Base-by-base conservation (phyloP, 2,329 filamentous ascomycete species). In the Mollisia scopiformis region DNA sequence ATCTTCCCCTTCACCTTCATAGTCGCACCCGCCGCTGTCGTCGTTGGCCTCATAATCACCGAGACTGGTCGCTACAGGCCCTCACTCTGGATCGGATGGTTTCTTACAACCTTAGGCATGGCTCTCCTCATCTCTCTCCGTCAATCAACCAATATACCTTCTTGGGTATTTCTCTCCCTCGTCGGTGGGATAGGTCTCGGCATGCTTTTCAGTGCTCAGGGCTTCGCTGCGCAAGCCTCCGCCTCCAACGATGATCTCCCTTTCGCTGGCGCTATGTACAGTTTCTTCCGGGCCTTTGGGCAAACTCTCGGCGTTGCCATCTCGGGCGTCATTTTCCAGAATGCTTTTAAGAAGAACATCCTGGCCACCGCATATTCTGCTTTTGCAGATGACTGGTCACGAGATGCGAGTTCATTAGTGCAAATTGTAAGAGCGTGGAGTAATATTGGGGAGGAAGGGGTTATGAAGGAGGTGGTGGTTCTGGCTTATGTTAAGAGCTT, bases 311-410 rank as follows among this genome's bases (percentile, higher is more conserved):
- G 69, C 11, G 63, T 70, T 4, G 68, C 66, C 6, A 79, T 89
- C 50, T 84, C 85, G 2, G 87, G 88, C 4, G 85, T 87, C 43
- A 82, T 89, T 57, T 90, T 91, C 75, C 87, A 91, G 73, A 91
- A 90, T 66, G 77, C 79, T 50, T 68, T 71, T 27, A 66, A 66
- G 47, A 61, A 61, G 14, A 70, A 69, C 16, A 56, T 71, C 14
- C 37, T 60, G 4, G n/a, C 27, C 8, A 69, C 57, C 1, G 39
- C 55, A 23, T 67, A 68, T 58, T 27, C 41, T 5, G 33, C 25
- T 1, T 39, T 57, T 33, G 64, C 61, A 14, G 49, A 62, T 13
- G 39, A 54, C 5, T 70, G 61, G 61, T 65, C 61, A 4, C 55
- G 46, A 27, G 62, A 70, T 23, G 61, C 65, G 27, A 61, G 60